Evolutionary conservation across 2,329 filamentous ascomycete species (phyloP).

Genomic region (Pseudohalonectria lignicola): DNA sequence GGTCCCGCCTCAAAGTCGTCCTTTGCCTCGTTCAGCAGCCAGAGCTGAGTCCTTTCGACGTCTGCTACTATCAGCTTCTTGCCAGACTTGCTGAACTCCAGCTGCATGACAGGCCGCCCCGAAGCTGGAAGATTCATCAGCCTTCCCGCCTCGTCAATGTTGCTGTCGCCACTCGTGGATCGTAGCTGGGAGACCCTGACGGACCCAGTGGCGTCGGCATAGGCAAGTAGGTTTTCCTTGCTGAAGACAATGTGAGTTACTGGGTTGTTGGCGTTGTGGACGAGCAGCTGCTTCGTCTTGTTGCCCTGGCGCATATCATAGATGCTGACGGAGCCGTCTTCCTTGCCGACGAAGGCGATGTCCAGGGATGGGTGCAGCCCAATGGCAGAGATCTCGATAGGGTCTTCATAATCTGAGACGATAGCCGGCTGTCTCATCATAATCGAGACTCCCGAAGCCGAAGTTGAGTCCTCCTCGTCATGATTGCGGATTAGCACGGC

Average conservation of each 20-base stretch:
- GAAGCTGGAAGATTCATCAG: neutral
- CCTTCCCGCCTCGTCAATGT: neutral
- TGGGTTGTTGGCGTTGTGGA: neutral
- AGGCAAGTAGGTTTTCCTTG: neutral
- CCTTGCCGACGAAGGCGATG: constrained; percentile 6
- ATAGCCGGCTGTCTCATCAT: neutral
- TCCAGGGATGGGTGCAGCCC: neutral
- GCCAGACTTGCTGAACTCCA: neutral
- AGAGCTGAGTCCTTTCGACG: neutral
- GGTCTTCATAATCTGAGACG: neutral
- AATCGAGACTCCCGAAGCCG: neutral
- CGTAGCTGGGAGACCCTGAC: neutral
- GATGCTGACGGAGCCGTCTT: constrained; percentile 11
- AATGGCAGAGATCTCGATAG: constrained; percentile 2
- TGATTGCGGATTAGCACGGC: constrained; percentile 1
- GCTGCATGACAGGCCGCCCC: neutral
- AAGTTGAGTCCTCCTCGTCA: neutral
- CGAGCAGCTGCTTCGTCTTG: constrained; percentile 1
- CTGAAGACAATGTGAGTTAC: neutral
- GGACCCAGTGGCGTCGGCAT: neutral
- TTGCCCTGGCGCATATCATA: constrained; percentile 7
- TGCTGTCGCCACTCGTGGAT: neutral
- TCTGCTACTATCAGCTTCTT: neutral
- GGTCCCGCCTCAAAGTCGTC: neutral
- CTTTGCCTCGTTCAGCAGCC: neutral